Evolutionary conservation across 768 basidiomycete genomes (phyloP), one percentile per base, ranked within the genome.

Genomic region (Sporobolomyces pararoseus): DNA sequence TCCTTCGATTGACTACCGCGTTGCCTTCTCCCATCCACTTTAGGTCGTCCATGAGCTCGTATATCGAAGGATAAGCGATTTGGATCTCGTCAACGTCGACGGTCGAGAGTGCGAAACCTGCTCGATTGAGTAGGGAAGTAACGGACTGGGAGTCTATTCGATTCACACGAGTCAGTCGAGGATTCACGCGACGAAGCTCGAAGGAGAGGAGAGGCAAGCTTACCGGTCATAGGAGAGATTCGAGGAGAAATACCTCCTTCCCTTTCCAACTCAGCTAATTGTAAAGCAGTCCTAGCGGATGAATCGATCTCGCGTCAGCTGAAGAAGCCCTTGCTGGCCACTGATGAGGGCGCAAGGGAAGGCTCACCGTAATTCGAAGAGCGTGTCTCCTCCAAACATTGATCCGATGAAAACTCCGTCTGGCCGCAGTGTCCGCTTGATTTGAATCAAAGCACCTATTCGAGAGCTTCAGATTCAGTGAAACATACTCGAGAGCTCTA

Each of bases 171-270:
- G 42, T 12, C 31, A n/a, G 55, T 42, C 31, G n/a, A 32, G n/a
- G n/a, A n/a, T 16, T 23, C 17, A 10, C 23, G 25, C 17, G 47
- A 29, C 25, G 44, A 3, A 54, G 5, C 9, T 23, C 46, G 21
- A 21, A 19, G 31, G 39, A 21, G 13, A 46, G 16, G 46, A 19
- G 42, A 42, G 51, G 0, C 21, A 49, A 13, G 76, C 83, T 35
- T 66, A 92, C 94, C 90, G 70, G 94, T 93, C 96, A 99, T 98
- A 1, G 96, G 96, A 1, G 95, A 98, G 42, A 99, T 80, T 66
- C 91, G 89, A 9, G 94, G 93, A n/a, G 93, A 93, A 63, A 99
- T 89, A 1, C 96, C 96, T 10, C 96, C 96, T 79, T 95, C 88
- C 13, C 93, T 86, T 76, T 99, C 95, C 27, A 88, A 82, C 81